Evolutionary conservation across 768 basidiomycete genomes (phyloP), one percentile per base, ranked within the genome.

Genomic region (Flagelloscypha sp.): DNA sequence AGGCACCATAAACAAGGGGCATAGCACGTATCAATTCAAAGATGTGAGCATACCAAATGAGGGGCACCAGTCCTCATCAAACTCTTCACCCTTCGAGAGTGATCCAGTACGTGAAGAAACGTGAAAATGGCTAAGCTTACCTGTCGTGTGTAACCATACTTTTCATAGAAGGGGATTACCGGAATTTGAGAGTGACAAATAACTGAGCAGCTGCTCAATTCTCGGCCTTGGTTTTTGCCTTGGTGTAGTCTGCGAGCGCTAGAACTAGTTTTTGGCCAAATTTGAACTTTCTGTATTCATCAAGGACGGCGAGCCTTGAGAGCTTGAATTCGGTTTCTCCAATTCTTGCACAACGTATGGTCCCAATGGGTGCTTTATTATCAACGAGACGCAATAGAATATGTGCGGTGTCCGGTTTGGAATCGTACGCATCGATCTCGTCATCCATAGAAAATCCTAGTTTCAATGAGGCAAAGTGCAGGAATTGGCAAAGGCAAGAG

Each of bases 31-130:
- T n/a, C n/a, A n/a, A n/a, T n/a, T n/a, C n/a, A n/a, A n/a, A n/a
- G n/a, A n/a, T n/a, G n/a, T n/a, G n/a, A n/a, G n/a, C n/a, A n/a
- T n/a, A n/a, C n/a, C n/a, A n/a, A n/a, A 70, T 90, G 86, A 39
- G 83, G 85, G 50, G 74, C 85, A 21, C 85, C 86, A 38, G n/a
- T 83, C 87, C 60, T 79, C 84, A 57, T 83, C 81, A 61, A 84
- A 86, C 54, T 75, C 71, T 17, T 69, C 68, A 43, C 79, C 81
- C 79, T 86, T 56, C 29, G 38, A 43, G 23, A 34, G 40, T 38
- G 47, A 35, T 7, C 55, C 52, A 49, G 43, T 33, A 37, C 40
- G 38, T 23, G 51, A 51, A 38, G 45, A 45, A 38, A 42, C 37
- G 8, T 42, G 18, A 20, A 20, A 36, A 38, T 31, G 32, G 30